Evolutionary conservation across 73 alveolate genomes (phyloP), one percentile per base, ranked within the genome.

Genomic region (Paramecium primaurelia): DNA sequence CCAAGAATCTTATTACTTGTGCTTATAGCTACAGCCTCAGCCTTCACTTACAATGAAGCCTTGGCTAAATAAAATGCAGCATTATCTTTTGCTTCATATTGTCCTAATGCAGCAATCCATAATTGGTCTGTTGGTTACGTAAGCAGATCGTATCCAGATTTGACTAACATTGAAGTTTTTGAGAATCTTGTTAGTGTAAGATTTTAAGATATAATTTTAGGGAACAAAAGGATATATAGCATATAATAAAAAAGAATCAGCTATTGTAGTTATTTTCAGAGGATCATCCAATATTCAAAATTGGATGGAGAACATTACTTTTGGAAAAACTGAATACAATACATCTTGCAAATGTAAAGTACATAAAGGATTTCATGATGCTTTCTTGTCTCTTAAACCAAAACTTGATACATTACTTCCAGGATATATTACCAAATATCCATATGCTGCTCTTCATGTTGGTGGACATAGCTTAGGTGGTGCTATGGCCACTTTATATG

Each of bases 381-480:
- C 86, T 28, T 88, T 14, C 36, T 3, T 71, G 18, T 58, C 88
- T 45, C 58, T 88, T 71, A 32, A 22, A 6, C 38, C 68, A 8
- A 18, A 88, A 68, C 42, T 88, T 18, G 71, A 38, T 5, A n/a
- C 85, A 0, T n/a, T 47, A 8, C 40, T 88, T 69, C 25, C 44
- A 18, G 58, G 30, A 34, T 86, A 45, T 49, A 45, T 51, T 59
- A 14, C 36, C 14, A 83, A 75, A 12, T 58, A 92, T 47, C 93
- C 95, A 40, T 49, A 49, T 77, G 86, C 95, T 30, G 34, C 86
- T 5, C 47, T 92, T 6, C 75, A 54, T 40, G 28, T 92, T 8
- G 40, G 83, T 8, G 95, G 95, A 36, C 95, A 92, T 36, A 69
- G 92, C 25, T 86, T 92, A 54, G 95, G 95, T 30, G 95, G 92